Conservation (phyloP, 257 asterid genomes). For the Scutellaria galericulata region DNA sequence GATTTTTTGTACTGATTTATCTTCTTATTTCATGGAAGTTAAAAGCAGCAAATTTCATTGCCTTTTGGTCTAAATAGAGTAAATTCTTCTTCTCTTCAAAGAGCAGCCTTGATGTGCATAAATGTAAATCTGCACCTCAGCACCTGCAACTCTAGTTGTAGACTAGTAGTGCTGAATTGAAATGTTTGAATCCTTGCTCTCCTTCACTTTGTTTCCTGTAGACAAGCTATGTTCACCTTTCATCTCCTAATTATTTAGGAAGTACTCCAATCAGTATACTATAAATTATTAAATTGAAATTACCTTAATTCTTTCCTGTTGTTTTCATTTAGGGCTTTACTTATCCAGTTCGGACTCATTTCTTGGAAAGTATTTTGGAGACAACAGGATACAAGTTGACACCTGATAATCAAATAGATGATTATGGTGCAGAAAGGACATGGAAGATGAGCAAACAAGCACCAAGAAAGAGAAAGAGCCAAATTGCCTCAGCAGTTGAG, state of each 20-base stretch:
- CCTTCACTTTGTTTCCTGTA: slow-evolving; percentile 8
- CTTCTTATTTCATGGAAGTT: not conserved
- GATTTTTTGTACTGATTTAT: not conserved
- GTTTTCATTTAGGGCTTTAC: slow-evolving; percentile 64
- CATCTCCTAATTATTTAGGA: not conserved
- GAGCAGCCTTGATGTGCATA: slow-evolving; percentile 9
- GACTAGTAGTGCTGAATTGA: no score
- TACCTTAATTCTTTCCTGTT: slow-evolving; percentile 22
- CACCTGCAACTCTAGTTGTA: not conserved
- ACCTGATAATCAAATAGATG: slow-evolving; percentile 81
- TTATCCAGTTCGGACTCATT: slow-evolving; percentile 78
- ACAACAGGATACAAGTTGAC: slow-evolving; percentile 86
- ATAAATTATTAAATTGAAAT: slow-evolving; percentile 8
- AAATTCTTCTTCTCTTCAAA: slow-evolving; percentile 13
- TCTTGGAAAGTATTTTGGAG: slow-evolving; percentile 86
- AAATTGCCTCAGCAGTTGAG: slow-evolving; percentile 89
- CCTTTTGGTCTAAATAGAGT: not conserved
- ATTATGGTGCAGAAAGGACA: slow-evolving; percentile 76
- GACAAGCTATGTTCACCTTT: no score
- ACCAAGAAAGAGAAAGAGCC: slow-evolving; percentile 90
- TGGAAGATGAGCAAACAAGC: slow-evolving; percentile 92
- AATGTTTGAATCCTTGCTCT: slow-evolving; percentile 1
- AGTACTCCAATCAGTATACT: slow-evolving; percentile 4
- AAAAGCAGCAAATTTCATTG: no score
- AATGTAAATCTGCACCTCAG: slow-evolving; percentile 12